phyloP scores from a whole-genome alignment of 2,329 filamentous ascomycete genomes.

The Fusarium floridanum region DNA sequence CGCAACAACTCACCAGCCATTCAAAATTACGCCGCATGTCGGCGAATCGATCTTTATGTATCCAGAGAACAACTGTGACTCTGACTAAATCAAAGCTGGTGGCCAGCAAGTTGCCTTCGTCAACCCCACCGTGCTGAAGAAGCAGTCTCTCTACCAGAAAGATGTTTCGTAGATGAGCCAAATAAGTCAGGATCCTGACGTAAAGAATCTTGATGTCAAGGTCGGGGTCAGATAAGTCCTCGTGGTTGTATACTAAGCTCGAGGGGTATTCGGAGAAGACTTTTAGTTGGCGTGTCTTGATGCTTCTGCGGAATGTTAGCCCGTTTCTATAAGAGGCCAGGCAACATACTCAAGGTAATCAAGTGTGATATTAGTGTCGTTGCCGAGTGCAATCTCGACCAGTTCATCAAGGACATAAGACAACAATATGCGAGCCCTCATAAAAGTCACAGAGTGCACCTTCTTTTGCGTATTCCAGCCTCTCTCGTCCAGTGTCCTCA shows the following conservation, averaged over 20 bases:
- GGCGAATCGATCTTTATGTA: conserved; percentile 60
- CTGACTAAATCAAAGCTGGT: conserved; percentile 63
- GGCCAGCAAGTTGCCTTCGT: conserved; percentile 57
- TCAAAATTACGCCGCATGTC: conserved; percentile 60
- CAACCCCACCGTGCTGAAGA: conserved; percentile 57
- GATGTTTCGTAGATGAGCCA: conserved; percentile 67
- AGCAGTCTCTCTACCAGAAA: conserved; percentile 71
- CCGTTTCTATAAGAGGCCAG: neutral
- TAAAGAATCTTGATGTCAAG: conserved; percentile 53
- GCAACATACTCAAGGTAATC: conserved; percentile 43
- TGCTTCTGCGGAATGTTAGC: conserved; percentile 45
- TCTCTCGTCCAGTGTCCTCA: conserved; percentile 56
- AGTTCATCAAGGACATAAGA: conserved; percentile 69
- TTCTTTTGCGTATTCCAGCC: conserved; percentile 66
- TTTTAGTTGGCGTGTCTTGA: conserved; percentile 52
- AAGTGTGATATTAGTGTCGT: conserved; percentile 21
- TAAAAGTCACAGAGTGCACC: conserved; percentile 59
- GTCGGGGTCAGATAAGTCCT: conserved; percentile 52
- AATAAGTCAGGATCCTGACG: conserved; percentile 59
- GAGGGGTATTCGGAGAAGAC: conserved; percentile 53
- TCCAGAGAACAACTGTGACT: conserved; percentile 61
- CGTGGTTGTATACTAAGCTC: conserved; percentile 54
- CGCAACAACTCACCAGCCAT: conserved; percentile 58
- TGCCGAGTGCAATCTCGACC: conserved; percentile 67
- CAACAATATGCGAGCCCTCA: conserved; percentile 61